Evolutionary conservation across 1,284 basidiomycete genomes (phyloP).

Genomic region (Testicularia cyperi): DNA sequence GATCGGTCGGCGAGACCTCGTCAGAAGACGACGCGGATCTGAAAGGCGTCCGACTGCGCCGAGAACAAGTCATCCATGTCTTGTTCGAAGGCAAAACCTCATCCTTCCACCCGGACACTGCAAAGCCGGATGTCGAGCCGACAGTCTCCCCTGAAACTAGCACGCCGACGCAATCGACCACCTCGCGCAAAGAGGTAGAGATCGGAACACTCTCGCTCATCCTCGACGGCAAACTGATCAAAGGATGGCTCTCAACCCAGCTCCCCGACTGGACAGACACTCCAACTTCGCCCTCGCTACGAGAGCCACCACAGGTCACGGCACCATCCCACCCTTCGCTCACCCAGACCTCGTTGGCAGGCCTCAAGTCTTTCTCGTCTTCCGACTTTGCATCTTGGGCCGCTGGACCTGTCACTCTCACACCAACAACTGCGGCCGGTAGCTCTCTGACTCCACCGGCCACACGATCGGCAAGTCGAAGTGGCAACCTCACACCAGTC

Average conservation of each 20-base stretch:
- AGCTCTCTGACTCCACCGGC: background rate
- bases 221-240: constrained; percentile 33
- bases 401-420: constrained; percentile 7
- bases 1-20: constrained; percentile 9
- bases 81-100: constrained; percentile 41
- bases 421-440: background rate
- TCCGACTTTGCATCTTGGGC: constrained; percentile 7
- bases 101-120: no score
- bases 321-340: constrained; percentile 4
- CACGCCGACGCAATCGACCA: no score
- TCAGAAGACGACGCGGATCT: constrained; percentile 29
- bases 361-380: constrained; percentile 32
- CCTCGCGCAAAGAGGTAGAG: constrained; percentile 1
- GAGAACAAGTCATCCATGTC: constrained; percentile 45
- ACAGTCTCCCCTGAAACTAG: no score
- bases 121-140: no score
- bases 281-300: constrained; percentile 11
- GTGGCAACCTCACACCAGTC: constrained; percentile 13
- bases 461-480: constrained; percentile 5
- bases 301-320: constrained; percentile 19
- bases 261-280: constrained; percentile 26
- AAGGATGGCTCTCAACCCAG: constrained; percentile 31
- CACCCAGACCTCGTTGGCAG: constrained; percentile 13
- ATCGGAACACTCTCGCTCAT: constrained; percentile 28
- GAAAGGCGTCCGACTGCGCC: constrained; percentile 41